phyloP scores from a whole-genome alignment of 257 asterid genomes.

The Solanum chiquidenum region DNA sequence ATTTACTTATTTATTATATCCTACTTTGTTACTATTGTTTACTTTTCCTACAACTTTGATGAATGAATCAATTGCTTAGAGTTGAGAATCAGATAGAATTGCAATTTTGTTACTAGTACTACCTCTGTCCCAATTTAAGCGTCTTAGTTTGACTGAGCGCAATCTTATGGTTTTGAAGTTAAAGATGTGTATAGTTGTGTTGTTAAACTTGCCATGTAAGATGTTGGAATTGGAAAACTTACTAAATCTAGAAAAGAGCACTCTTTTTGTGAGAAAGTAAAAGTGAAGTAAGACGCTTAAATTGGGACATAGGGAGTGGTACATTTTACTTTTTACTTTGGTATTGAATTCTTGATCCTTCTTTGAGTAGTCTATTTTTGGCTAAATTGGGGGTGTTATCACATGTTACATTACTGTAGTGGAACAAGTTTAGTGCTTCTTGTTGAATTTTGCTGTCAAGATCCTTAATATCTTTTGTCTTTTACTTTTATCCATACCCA shows the following conservation, averaged over 20 bases:
- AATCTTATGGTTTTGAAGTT: not conserved
- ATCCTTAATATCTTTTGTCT: not conserved
- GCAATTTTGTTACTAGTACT: not conserved
- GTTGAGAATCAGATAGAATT: not conserved
- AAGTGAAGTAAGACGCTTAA: not conserved
- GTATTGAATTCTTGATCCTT: not conserved
- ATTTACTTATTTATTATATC: not conserved
- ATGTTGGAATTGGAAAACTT: not conserved
- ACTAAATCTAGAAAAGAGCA: not conserved
- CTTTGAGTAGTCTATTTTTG: not conserved
- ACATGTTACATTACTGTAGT: not conserved
- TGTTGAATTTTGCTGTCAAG: not conserved
- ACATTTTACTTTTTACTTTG: not conserved
- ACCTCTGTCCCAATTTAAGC: not conserved
- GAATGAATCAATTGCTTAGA: not conserved
- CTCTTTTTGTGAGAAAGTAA: not conserved
- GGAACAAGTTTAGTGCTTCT: not conserved
- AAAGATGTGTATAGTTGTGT: not conserved
- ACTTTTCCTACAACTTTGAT: not conserved
- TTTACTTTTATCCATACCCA: not conserved
- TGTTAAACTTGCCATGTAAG: not conserved
- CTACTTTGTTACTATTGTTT: not conserved
- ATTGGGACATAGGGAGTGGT: not conserved
- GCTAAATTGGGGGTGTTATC: not conserved
- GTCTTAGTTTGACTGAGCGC: not conserved